phyloP scores from a whole-genome alignment of 371 early-diverging fungal species.

The Circinella minor region DNA sequence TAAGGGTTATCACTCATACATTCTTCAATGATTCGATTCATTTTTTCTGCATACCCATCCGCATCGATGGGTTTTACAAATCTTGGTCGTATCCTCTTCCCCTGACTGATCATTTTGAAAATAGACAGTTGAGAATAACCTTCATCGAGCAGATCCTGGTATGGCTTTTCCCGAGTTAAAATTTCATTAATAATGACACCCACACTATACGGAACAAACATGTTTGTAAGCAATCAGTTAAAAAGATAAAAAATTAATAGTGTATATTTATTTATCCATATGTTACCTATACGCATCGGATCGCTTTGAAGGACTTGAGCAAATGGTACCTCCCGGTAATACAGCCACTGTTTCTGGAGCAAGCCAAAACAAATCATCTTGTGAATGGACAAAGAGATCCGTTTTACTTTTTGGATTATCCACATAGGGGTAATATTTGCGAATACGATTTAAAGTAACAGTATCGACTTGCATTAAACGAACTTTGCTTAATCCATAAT shows the following conservation, averaged over 20 bases:
- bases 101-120: constrained; percentile 30
- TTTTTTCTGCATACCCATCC: constrained; percentile 43
- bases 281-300: constrained; percentile 50
- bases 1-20: constrained; percentile 37
- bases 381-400: background rate
- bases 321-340: constrained; percentile 30
- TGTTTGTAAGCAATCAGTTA: background rate
- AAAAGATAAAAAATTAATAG: too few species aligned
- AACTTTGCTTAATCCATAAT: constrained; percentile 47
- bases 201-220: constrained; percentile 28
- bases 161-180: constrained; percentile 47
- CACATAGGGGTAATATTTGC: constrained; percentile 11
- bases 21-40: constrained; percentile 42
- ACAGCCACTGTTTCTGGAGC: constrained; percentile 49
- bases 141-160: constrained; percentile 22
- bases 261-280: background rate
- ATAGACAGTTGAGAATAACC: constrained; percentile 20
- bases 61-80: constrained; percentile 27
- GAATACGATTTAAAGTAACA: constrained; percentile 13
- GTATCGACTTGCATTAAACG: constrained; percentile 33
- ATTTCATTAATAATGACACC: constrained; percentile 59
- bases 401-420: constrained; percentile 5
- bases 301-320: constrained; percentile 38
- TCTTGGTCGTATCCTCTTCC: constrained; percentile 37
- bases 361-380: constrained; percentile 38